Evolutionary conservation across 352 stramenopile genomes (phyloP).

Genomic region (Phytophthora colocasiae): DNA sequence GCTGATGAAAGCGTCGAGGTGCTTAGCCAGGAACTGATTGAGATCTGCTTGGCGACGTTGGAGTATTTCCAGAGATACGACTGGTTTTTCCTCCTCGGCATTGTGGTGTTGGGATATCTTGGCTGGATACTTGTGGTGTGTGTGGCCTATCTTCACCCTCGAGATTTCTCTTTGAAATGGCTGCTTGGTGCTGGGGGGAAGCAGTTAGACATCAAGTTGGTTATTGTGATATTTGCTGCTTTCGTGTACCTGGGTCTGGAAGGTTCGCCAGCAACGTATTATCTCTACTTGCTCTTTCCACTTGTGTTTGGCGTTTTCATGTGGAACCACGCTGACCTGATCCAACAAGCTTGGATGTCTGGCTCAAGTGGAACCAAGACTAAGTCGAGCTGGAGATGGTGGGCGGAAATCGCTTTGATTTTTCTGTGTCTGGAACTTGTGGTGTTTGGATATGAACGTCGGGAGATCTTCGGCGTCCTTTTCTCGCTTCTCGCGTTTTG

Average conservation of each 20-base stretch:
- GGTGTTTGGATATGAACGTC: constrained; percentile 69
- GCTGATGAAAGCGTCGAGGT: constrained; percentile 44
- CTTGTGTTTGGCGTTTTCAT: constrained; percentile 72
- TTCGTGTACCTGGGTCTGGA: constrained; percentile 70
- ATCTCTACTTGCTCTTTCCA: constrained; percentile 77
- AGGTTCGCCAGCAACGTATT: constrained; percentile 76
- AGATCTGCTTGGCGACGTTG: constrained; percentile 75
- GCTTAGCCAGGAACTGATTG: constrained; percentile 72
- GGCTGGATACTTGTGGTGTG: constrained; percentile 77
- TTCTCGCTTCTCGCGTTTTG: constrained; percentile 67
- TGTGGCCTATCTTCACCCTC: constrained; percentile 63
- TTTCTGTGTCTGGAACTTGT: constrained; percentile 69
- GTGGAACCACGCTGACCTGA: constrained; percentile 49
- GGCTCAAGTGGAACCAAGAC: neutral
- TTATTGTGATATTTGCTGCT: constrained; percentile 32
- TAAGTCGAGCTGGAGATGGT: constrained; percentile 31
- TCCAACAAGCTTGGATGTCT: constrained; percentile 19
- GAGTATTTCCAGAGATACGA: constrained; percentile 88
- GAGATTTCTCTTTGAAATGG: constrained; percentile 37
- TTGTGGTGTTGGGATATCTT: constrained; percentile 82
- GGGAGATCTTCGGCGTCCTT: constrained; percentile 69
- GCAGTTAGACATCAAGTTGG: constrained; percentile 39
- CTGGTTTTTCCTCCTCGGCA: constrained; percentile 78
- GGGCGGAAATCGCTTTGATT: constrained; percentile 46
- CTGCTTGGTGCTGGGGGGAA: constrained; percentile 34